Evolutionary conservation across 257 asterid species (phyloP).

Genomic region (Nicotiana knightiana): DNA sequence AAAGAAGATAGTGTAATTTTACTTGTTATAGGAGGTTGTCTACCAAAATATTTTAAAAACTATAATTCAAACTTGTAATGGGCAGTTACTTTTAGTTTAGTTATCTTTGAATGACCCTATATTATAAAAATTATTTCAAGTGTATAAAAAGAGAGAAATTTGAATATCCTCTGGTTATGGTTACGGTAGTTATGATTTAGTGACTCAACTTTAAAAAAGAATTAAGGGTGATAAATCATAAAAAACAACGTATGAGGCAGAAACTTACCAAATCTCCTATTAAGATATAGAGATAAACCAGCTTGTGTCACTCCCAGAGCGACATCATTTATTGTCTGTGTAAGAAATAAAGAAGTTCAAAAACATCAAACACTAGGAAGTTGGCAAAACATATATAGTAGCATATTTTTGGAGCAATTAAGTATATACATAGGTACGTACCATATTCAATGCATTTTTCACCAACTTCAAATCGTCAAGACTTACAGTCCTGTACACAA

Average conservation of each 20-base stretch:
- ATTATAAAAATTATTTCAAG: too few relatives aligned
- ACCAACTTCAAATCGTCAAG: conserved; percentile 25
- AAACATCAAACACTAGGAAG: not conserved
- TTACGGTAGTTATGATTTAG: not conserved
- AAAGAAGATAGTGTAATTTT: too few relatives aligned
- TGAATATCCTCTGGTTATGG: not conserved
- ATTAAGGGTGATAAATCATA: too few relatives aligned
- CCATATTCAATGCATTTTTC: conserved; percentile 19
- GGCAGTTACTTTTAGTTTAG: too few relatives aligned
- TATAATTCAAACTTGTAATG: too few relatives aligned
- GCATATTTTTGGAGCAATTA: not conserved
- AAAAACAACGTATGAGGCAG: not conserved
- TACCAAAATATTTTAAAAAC: too few relatives aligned
- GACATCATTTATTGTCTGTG: conserved; percentile 37
- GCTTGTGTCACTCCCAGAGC: conserved; percentile 34
- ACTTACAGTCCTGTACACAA: conserved; percentile 13
- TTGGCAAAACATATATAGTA: not conserved
- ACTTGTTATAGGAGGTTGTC: too few relatives aligned
- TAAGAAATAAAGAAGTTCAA: not conserved
- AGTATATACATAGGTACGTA: not conserved
- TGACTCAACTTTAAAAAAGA: not conserved
- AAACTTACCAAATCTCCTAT: conserved; percentile 30
- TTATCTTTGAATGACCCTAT: not conserved
- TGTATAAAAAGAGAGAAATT: not conserved
- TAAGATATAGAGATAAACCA: conserved; percentile 33